Evolutionary conservation across 2,329 filamentous ascomycete species (phyloP).

Genomic region (Xylogone sp.): DNA sequence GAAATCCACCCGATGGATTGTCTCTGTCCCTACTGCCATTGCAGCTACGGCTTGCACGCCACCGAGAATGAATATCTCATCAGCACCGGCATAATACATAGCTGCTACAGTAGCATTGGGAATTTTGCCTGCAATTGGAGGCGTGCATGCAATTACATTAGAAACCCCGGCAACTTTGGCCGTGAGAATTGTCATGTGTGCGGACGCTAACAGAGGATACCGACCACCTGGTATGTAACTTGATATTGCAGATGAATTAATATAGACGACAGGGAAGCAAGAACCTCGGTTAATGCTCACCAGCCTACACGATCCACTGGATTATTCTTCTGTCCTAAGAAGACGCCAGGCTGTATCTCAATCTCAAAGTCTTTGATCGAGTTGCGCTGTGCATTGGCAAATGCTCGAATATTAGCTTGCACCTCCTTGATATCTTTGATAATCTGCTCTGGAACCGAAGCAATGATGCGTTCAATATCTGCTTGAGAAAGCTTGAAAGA

Average conservation of each 20-base stretch:
- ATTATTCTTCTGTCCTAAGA: slow-evolving; percentile 44
- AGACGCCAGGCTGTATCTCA: slow-evolving; percentile 43
- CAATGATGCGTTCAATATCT: slow-evolving; percentile 40
- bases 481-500: slow-evolving; percentile 41
- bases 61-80: slow-evolving; percentile 45
- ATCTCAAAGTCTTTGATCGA: slow-evolving; percentile 44
- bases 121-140: slow-evolving; percentile 42
- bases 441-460: slow-evolving; percentile 40
- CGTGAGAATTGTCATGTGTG: slow-evolving; percentile 51
- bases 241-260: neutral
- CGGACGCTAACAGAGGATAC: slow-evolving; percentile 46
- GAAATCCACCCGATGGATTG: slow-evolving; percentile 43
- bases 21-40: slow-evolving; percentile 46
- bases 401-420: slow-evolving; percentile 42
- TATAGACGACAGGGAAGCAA: neutral
- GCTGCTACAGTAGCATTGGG: slow-evolving; percentile 45
- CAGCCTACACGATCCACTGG: slow-evolving; percentile 41
- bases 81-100: slow-evolving; percentile 43
- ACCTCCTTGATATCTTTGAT: slow-evolving; percentile 48
- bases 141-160: slow-evolving; percentile 46
- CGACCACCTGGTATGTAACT: slow-evolving; percentile 45
- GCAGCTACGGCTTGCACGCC: slow-evolving; percentile 48
- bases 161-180: slow-evolving; percentile 48
- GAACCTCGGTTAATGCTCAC: slow-evolving; percentile 15
- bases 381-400: slow-evolving; percentile 40